These are phyloP conservation scores for Trichophyton verrucosum DNA, from an alignment of 2,329 filamentous ascomycete genomes.

Conservation along the genomic window DNA sequence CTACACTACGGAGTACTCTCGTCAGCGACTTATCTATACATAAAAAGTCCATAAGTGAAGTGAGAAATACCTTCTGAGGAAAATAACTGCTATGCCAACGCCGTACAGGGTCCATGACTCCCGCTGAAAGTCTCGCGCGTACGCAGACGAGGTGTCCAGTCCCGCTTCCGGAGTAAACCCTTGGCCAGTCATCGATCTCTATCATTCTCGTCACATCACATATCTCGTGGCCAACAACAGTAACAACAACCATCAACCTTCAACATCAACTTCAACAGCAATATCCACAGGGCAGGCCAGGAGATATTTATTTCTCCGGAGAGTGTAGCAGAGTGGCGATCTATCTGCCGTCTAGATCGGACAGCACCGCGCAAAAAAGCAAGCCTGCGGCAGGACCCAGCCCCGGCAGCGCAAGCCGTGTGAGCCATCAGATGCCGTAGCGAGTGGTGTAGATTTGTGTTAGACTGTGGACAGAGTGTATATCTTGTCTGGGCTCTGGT, in stretches of 20 bases:
- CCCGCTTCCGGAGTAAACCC: neutral
- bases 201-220: neutral
- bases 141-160: neutral
- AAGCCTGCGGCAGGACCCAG: too few species aligned
- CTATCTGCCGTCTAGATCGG: neutral
- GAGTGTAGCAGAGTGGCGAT: neutral
- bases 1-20: constrained; percentile 17
- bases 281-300: neutral
- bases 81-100: constrained; percentile 27
- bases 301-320: neutral
- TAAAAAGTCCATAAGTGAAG: constrained; percentile 15
- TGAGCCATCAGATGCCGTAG: too few species aligned
- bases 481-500: too few species aligned
- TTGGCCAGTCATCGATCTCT: neutral
- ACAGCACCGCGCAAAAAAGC: too few species aligned
- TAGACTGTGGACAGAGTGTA: too few species aligned
- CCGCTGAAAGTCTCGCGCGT: neutral
- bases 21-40: neutral
- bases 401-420: too few species aligned
- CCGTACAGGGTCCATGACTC: constrained; percentile 30
- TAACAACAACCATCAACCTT: too few species aligned
- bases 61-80: constrained; percentile 29
- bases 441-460: too few species aligned
- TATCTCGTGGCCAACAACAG: too few species aligned
- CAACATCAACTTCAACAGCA: too few species aligned